phyloP scores from a whole-genome alignment of 1,284 basidiomycete genomes.

The Puccinia novopanici region DNA sequence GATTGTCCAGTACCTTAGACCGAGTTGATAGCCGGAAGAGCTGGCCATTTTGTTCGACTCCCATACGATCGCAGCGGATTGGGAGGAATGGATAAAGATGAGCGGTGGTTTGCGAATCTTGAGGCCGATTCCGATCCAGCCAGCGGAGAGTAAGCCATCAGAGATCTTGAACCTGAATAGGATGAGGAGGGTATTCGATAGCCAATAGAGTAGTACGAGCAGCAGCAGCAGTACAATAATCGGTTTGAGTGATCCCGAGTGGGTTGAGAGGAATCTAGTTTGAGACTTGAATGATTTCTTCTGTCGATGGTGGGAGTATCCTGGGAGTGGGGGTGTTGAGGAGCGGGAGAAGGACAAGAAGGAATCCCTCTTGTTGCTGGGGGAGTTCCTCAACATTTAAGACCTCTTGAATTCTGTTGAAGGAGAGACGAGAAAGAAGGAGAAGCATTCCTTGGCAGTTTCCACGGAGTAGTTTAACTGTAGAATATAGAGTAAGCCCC shows the following conservation, averaged over 20 bases:
- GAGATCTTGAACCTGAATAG: slow-evolving; percentile 53
- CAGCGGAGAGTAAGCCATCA: slow-evolving; percentile 51
- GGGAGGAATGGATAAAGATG: slow-evolving; percentile 52
- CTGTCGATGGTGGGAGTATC: not conserved
- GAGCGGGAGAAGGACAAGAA: not conserved
- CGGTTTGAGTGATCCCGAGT: not conserved
- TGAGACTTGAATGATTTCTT: not conserved
- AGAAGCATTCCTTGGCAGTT: no score
- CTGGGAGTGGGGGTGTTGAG: not conserved
- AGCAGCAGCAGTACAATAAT: not conserved
- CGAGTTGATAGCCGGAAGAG: slow-evolving; percentile 36
- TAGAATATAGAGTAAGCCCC: no score
- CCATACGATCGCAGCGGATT: slow-evolving; percentile 53
- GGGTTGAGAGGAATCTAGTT: not conserved
- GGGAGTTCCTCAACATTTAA: not conserved
- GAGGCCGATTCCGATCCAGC: slow-evolving; percentile 51
- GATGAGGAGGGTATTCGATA: slow-evolving; percentile 34
- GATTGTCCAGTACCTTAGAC: slow-evolving; percentile 4
- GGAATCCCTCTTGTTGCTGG: not conserved
- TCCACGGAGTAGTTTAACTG: no score
- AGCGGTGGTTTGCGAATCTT: slow-evolving; percentile 54
- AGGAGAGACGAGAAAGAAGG: not conserved
- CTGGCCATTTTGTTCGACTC: slow-evolving; percentile 51
- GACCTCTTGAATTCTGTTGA: not conserved
- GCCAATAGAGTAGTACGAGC: not conserved